phyloP scores from a whole-genome alignment of 306 rosid species.

The Acacia crassicarpa region DNA sequence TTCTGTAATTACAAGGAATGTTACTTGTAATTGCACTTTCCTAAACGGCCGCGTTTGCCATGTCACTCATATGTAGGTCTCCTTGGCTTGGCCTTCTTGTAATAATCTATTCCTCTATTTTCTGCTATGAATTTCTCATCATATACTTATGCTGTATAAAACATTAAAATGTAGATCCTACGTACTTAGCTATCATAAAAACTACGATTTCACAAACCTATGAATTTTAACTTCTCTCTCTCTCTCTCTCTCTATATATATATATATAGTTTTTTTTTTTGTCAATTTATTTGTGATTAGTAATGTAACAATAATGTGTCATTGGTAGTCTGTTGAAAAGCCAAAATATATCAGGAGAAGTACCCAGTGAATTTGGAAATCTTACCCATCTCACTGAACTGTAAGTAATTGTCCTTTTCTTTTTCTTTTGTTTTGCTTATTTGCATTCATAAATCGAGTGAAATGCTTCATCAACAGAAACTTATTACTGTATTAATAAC shows the following conservation, averaged over 20 bases:
- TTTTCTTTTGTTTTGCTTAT: not conserved
- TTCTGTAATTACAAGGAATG: conserved; percentile 22
- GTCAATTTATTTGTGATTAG: not conserved
- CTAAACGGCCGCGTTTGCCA: conserved; percentile 43
- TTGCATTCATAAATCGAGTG: not conserved
- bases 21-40: conserved; percentile 55
- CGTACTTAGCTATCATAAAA: no score
- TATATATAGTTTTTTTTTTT: no score
- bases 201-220: no score
- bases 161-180: no score
- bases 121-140: no score
- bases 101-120: no score
- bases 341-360: conserved; percentile 47
- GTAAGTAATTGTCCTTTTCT: conserved; percentile 41
- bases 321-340: conserved; percentile 51
- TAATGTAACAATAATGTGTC: not conserved
- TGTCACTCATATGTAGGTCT: conserved; percentile 48
- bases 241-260: no score
- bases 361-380: conserved; percentile 65
- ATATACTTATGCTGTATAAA: no score
- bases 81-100: no score
- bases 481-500: not conserved
- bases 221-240: no score
- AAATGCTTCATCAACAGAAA: not conserved
- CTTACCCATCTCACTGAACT: conserved; percentile 49